Evolutionary conservation across 2,329 filamentous ascomycete genomes (phyloP).

Genomic region (Xylariomycetidae sp.): DNA sequence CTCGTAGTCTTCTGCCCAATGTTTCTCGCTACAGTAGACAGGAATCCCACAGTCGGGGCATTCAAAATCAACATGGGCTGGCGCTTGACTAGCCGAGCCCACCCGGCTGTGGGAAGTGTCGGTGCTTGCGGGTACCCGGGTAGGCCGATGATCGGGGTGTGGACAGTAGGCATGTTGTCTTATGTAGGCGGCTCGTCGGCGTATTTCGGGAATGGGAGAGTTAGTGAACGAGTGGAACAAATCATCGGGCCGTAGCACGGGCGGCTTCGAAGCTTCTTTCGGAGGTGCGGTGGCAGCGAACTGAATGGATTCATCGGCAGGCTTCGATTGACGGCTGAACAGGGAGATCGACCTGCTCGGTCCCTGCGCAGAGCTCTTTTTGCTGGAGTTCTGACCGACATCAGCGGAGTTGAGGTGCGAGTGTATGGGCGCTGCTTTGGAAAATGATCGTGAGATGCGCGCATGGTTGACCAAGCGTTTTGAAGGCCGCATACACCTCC

Average conservation of each 20-base stretch:
- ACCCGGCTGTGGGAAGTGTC: constrained; percentile 59
- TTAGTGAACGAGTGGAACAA: constrained; percentile 90
- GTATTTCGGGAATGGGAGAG: constrained; percentile 85
- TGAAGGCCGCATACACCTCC: constrained; percentile 20
- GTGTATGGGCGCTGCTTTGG: constrained; percentile 10
- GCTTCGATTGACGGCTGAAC: constrained; percentile 20
- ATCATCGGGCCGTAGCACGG: constrained; percentile 63
- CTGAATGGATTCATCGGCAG: constrained; percentile 10
- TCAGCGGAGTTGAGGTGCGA: too few species aligned
- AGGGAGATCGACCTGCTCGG: constrained; percentile 21
- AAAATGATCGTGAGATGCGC: constrained; percentile 16
- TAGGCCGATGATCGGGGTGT: constrained; percentile 79
- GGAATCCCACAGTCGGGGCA: constrained; percentile 95
- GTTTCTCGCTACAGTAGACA: constrained; percentile 87
- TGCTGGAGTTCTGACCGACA: too few species aligned
- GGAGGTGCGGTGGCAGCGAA: constrained; percentile 12
- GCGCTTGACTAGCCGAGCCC: constrained; percentile 52
- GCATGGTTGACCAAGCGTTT: constrained; percentile 13
- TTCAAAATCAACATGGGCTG: constrained; percentile 85
- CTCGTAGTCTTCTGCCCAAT: constrained; percentile 96
- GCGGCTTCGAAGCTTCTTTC: constrained; percentile 16
- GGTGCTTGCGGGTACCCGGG: constrained; percentile 60
- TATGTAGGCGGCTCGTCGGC: constrained; percentile 84
- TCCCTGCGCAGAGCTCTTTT: constrained; percentile 1
- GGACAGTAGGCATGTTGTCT: constrained; percentile 91